Percentiles rank a stretch among this genome's conserved stretches.
Evolutionary conservation across 495 filamentous ascomycete species (phyloP).

Genomic region (Cudoniella acicularis): DNA sequence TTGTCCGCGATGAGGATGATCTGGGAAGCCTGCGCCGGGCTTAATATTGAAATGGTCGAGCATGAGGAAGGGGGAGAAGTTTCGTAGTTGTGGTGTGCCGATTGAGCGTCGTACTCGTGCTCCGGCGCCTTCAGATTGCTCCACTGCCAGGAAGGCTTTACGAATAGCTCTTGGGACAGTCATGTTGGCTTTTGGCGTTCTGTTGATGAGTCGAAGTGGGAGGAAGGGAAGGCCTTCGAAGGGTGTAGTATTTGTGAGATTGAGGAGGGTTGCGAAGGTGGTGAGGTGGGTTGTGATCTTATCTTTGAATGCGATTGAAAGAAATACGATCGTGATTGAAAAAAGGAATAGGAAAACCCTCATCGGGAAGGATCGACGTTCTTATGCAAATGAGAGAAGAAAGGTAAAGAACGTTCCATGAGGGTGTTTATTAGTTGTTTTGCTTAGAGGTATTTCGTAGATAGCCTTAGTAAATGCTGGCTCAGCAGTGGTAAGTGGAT

Average conservation of each 20-base stretch:
- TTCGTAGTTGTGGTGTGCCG: conserved; percentile 75
- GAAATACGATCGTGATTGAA: conserved; percentile 19
- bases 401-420: conserved; percentile 14
- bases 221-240: conserved; percentile 20
- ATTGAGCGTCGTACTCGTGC: conserved; percentile 86
- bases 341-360: conserved; percentile 18
- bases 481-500: not conserved
- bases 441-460: not conserved
- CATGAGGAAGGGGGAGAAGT: conserved; percentile 95
- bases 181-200: conserved; percentile 46
- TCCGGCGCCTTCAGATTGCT: conserved; percentile 87
- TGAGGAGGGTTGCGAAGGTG: conserved; percentile 16
- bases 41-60: conserved; percentile 87
- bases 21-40: conserved; percentile 82
- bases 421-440: not conserved
- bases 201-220: conserved; percentile 21
- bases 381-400: conserved; percentile 13
- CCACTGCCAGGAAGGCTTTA: conserved; percentile 75
- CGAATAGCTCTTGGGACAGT: conserved; percentile 70
- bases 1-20: conserved; percentile 49
- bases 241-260: conserved; percentile 1
- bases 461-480: not conserved
- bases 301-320: conserved; percentile 24
- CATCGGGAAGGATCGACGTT: conserved; percentile 15
- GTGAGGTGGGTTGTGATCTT: conserved; percentile 28